Evolutionary conservation across 2,329 filamentous ascomycete genomes (phyloP).

Genomic region (Botrytis elliptica): DNA sequence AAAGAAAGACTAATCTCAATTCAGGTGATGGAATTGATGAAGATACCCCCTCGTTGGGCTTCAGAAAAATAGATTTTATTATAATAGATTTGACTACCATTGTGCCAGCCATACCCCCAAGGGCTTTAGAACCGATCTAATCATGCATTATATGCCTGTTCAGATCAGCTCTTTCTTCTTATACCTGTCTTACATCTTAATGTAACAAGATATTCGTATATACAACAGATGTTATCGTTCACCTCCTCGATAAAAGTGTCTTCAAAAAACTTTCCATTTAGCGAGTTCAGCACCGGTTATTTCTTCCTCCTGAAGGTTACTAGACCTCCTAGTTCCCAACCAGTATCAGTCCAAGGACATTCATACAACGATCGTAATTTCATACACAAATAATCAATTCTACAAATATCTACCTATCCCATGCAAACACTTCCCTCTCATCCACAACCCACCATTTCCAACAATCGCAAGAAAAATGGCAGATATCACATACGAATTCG

Average conservation of each 20-base stretch:
- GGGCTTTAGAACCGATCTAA: no score
- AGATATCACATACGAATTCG: no score
- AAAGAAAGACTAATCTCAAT: no score
- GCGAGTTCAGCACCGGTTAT: not conserved
- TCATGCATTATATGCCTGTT: no score
- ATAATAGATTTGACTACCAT: no score
- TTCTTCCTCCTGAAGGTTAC: not conserved
- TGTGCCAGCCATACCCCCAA: no score
- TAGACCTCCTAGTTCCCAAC: not conserved
- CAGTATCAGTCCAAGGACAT: not conserved
- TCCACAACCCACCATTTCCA: not conserved
- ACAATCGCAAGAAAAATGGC: not conserved
- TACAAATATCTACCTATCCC: not conserved
- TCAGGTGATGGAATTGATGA: no score
- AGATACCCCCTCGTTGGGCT: no score
- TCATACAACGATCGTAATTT: not conserved
- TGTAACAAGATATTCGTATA: fast-evolving
- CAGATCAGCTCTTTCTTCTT: no score
- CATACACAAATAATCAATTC: not conserved
- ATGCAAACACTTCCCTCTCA: not conserved
- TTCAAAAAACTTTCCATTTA: not conserved
- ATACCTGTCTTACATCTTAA: no score
- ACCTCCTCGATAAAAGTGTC: not conserved
- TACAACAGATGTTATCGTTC: fast-evolving
- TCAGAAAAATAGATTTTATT: no score